Evolutionary conservation across 345 rosid genomes (phyloP).

Genomic region (Cardamine occulta): DNA sequence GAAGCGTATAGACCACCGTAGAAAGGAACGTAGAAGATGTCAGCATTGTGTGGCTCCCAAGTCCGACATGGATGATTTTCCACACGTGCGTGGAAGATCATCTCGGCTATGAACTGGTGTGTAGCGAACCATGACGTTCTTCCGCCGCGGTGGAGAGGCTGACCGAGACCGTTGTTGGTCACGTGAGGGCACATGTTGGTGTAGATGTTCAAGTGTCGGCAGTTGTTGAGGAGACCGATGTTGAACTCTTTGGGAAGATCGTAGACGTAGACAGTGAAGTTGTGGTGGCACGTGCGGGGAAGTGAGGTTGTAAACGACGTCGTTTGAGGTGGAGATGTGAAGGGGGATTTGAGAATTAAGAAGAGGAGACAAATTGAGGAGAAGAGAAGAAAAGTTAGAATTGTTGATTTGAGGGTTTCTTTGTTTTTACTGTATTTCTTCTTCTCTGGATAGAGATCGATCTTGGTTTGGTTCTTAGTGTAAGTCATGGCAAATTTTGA

Average conservation of each 20-base stretch:
- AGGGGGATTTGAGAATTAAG: not conserved
- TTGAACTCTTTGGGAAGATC: constrained; percentile 60
- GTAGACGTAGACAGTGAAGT: constrained; percentile 50
- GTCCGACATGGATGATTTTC: constrained; percentile 58
- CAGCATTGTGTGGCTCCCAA: constrained; percentile 53
- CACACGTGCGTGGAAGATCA: constrained; percentile 57
- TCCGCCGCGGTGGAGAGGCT: constrained; percentile 35
- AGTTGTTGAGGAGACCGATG: constrained; percentile 43
- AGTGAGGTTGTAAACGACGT: not conserved
- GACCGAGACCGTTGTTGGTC: constrained; percentile 55
- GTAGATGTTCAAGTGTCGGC: constrained; percentile 50
- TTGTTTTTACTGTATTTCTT: constrained; percentile 30
- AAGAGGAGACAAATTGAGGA: constrained; percentile 24
- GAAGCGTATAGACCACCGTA: constrained; percentile 62
- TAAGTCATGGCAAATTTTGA: constrained; percentile 23
- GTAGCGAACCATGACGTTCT: constrained; percentile 43
- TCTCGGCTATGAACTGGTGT: constrained; percentile 60
- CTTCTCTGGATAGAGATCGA: constrained; percentile 29
- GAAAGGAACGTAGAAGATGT: constrained; percentile 54
- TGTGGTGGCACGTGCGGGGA: constrained; percentile 23
- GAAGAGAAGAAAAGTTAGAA: constrained; percentile 22
- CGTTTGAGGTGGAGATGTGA: not conserved
- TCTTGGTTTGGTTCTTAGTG: constrained; percentile 37
- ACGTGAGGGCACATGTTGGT: constrained; percentile 59
- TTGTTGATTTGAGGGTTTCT: not conserved